These are phyloP conservation scores for Penicillium sp. DNA, from an alignment of 2,329 filamentous ascomycete species.

Conservation along the genomic window DNA sequence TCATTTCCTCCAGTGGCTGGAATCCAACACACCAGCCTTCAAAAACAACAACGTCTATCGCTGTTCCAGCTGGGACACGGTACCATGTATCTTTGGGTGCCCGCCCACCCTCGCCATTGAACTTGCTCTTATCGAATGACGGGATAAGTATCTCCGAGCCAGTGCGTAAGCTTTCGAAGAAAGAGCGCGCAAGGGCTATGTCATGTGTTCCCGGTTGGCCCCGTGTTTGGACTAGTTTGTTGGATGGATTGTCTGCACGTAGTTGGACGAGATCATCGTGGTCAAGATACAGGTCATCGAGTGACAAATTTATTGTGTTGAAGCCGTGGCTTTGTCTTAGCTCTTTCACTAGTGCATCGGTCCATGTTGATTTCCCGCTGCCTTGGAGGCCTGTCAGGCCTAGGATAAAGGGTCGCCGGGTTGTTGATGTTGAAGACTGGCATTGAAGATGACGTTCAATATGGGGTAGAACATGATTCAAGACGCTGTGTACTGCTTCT, in stretches of 20 bases:
- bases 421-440: background rate
- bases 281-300: constrained; percentile 17
- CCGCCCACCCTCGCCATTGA: constrained; percentile 15
- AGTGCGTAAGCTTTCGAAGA: constrained; percentile 8
- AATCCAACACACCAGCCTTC: constrained; percentile 19
- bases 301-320: constrained; percentile 14
- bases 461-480: constrained; percentile 1
- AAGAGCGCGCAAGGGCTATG: constrained; percentile 7
- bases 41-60: constrained; percentile 15
- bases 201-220: constrained; percentile 18
- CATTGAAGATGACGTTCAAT: constrained; percentile 1
- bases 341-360: constrained; percentile 9
- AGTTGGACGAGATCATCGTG: constrained; percentile 12
- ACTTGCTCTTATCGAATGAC: constrained; percentile 15
- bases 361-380: constrained; percentile 18
- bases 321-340: constrained; percentile 4
- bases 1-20: constrained; percentile 6
- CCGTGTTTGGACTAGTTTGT: constrained; percentile 13
- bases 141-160: constrained; percentile 4
- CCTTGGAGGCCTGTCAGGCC: constrained; percentile 17
- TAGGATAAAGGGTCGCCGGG: constrained; percentile 8
- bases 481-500: constrained; percentile 2
- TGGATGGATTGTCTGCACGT: constrained; percentile 4
- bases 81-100: constrained; percentile 6
- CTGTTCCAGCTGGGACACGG: background rate